Percentiles rank a stretch among this genome's conserved stretches.
These are phyloP conservation scores for Suillus subaureus DNA, from an alignment of 768 basidiomycete genomes.

Conservation along the genomic window DNA sequence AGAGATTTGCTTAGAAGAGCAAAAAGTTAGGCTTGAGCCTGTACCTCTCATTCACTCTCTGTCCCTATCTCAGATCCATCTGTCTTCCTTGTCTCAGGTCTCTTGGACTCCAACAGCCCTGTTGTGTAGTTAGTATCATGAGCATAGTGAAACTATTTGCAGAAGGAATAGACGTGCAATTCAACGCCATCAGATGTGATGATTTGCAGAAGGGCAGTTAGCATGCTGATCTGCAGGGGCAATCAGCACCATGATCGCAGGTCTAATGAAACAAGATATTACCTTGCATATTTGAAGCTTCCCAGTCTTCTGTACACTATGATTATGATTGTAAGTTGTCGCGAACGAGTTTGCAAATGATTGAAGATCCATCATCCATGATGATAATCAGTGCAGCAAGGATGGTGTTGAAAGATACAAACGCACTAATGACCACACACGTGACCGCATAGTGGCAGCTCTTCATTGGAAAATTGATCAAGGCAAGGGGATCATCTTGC, in stretches of 20 bases:
- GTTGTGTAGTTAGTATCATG: conserved; percentile 4
- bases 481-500: too few relatives aligned
- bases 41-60: too few relatives aligned
- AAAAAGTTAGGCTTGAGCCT: too few relatives aligned
- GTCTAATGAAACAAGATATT: background rate
- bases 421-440: too few relatives aligned
- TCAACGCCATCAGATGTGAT: conserved; percentile 78
- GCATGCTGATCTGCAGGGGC: conserved; percentile 66
- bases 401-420: too few relatives aligned
- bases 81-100: too few relatives aligned
- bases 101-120: too few relatives aligned
- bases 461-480: too few relatives aligned
- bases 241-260: conserved; percentile 7
- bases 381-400: too few relatives aligned
- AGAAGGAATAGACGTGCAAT: conserved; percentile 51
- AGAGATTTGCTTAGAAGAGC: too few relatives aligned
- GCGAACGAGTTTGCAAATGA: conserved; percentile 78
- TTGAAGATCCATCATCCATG: conserved; percentile 64
- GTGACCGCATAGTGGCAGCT: too few relatives aligned
- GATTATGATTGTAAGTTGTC: conserved; percentile 79
- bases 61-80: too few relatives aligned
- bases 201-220: conserved; percentile 84
- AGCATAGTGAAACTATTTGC: background rate
- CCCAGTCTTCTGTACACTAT: conserved; percentile 82
- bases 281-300: conserved; percentile 91